Evolutionary conservation across 2,329 filamentous ascomycete genomes (phyloP).

Genomic region (Penicillium janthinellum): DNA sequence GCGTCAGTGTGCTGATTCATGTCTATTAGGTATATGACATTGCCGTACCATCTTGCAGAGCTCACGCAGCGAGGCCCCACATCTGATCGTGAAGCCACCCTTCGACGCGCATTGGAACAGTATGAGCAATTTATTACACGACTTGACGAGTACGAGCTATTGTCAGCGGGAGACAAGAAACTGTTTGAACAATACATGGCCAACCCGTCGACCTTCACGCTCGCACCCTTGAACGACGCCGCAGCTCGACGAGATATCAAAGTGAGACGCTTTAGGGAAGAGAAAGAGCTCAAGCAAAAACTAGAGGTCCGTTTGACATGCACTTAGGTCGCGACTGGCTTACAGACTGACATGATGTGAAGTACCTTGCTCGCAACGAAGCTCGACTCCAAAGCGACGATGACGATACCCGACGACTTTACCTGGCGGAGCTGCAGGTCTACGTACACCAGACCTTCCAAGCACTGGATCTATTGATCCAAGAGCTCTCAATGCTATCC

Average conservation of each 20-base stretch:
- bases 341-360: constrained; percentile 33
- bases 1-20: constrained; percentile 24
- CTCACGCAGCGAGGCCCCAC: constrained; percentile 68
- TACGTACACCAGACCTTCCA: constrained; percentile 80
- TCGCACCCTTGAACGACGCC: constrained; percentile 67
- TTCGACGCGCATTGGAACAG: constrained; percentile 65
- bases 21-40: constrained; percentile 66
- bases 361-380: constrained; percentile 64
- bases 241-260: constrained; percentile 76
- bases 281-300: constrained; percentile 81
- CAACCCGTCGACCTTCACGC: constrained; percentile 70
- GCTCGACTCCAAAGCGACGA: constrained; percentile 73
- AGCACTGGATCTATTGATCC: constrained; percentile 80
- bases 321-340: constrained; percentile 28
- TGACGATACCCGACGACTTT: constrained; percentile 74
- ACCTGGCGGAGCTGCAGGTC: constrained; percentile 74
- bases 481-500: constrained; percentile 80
- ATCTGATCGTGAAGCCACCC: constrained; percentile 63
- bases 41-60: constrained; percentile 78
- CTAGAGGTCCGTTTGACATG: constrained; percentile 61
- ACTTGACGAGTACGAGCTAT: constrained; percentile 76
- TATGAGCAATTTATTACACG: constrained; percentile 79
- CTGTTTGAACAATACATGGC: constrained; percentile 74
- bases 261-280: constrained; percentile 79
- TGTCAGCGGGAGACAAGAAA: constrained; percentile 65